Evolutionary conservation across 164 flowering plant genomes (phyloP).

Genomic region (Sedum album): DNA sequence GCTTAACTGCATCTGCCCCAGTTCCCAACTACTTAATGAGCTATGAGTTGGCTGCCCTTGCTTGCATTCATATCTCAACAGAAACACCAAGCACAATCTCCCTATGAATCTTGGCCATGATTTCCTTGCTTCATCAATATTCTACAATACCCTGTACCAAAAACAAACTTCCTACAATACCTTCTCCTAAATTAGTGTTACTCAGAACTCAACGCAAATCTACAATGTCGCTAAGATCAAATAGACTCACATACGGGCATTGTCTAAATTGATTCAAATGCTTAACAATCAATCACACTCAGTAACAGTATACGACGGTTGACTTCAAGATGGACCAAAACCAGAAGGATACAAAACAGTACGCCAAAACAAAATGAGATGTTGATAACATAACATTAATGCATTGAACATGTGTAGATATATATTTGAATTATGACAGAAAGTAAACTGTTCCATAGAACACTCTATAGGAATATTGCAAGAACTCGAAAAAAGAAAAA

Average conservation of each 20-base stretch:
- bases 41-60: constrained; percentile 19
- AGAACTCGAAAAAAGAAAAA: not conserved
- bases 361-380: not conserved
- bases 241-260: not conserved
- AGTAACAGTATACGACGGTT: not conserved
- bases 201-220: not conserved
- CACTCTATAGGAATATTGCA: constrained; percentile 11
- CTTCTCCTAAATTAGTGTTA: too few species aligned
- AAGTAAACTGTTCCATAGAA: not conserved
- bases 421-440: not conserved
- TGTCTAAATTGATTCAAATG: not conserved
- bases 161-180: too few species aligned
- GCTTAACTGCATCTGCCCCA: constrained; percentile 20
- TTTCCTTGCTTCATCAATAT: constrained; percentile 5
- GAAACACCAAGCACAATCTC: too few species aligned
- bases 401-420: not conserved
- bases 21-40: constrained; percentile 30
- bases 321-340: not conserved
- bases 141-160: too few species aligned
- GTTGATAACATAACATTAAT: not conserved
- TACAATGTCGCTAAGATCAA: not conserved
- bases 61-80: constrained; percentile 26
- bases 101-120: constrained; percentile 14
- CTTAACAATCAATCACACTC: not conserved
- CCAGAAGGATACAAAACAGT: not conserved